Evolutionary conservation across 352 stramenopile genomes (phyloP).

Genomic region (Thalassiosira allenii): DNA sequence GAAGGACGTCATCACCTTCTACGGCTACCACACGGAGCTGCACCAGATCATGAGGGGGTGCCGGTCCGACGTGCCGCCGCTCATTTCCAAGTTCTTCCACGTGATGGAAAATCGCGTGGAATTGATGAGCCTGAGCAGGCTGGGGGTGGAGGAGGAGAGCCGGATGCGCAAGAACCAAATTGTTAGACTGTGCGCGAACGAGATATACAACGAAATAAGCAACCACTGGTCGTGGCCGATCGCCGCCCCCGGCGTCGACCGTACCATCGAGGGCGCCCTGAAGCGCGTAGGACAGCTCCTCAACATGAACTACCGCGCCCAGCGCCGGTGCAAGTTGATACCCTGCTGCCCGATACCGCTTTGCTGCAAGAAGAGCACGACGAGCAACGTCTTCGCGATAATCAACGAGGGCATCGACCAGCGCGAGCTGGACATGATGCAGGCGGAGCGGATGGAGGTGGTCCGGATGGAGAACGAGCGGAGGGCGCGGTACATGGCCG

Average conservation of each 20-base stretch:
- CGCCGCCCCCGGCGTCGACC: constrained; percentile 23
- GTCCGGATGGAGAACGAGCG: constrained; percentile 36
- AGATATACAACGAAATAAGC: constrained; percentile 54
- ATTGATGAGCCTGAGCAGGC: constrained; percentile 31
- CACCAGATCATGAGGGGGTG: constrained; percentile 43
- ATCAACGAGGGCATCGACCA: constrained; percentile 56
- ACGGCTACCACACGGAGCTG: constrained; percentile 26
- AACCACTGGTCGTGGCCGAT: constrained; percentile 28
- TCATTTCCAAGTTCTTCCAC: constrained; percentile 40
- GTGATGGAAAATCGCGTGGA: constrained; percentile 45
- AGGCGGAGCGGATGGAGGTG: constrained; percentile 33
- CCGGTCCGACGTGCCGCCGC: constrained; percentile 24
- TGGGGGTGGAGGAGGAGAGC: constrained; percentile 18
- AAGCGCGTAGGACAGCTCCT: constrained; percentile 38
- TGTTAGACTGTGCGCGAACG: constrained; percentile 32
- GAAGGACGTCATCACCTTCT: constrained; percentile 32
- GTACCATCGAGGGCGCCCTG: constrained; percentile 29
- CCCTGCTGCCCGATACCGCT: constrained; percentile 40
- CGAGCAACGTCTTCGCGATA: constrained; percentile 48
- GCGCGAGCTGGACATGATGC: constrained; percentile 48
- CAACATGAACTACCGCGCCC: constrained; percentile 47
- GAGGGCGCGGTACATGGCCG: constrained; percentile 20
- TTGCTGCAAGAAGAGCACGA: constrained; percentile 43
- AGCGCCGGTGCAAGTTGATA: constrained; percentile 36
- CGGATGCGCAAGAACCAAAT: constrained; percentile 55